Base-by-base conservation (phyloP, 768 basidiomycete genomes). In the Leccinellum luteum region DNA sequence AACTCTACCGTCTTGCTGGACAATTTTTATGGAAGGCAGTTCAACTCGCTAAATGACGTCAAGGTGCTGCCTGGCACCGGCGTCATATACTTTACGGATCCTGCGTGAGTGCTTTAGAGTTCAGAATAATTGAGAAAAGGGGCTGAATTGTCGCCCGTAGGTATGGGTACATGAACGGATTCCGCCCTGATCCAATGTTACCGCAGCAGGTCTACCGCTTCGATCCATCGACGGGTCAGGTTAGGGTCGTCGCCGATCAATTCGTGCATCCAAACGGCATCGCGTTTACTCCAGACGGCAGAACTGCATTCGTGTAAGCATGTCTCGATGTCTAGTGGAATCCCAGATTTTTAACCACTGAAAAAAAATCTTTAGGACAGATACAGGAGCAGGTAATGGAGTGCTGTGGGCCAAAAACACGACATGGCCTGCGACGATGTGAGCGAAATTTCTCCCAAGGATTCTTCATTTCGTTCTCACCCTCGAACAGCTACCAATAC, bases 151-250 rank as follows among this genome's bases (percentile, higher is more conserved):
- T 25, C 25, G 25, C 25, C 25, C 25, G 25, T 25, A 25, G 25
- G 25, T 25, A 25, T 25, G 25, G 25, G 25, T 25, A 25, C 25
- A 31, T 31, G 23, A 83, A 84, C 58, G 76, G 78, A 55, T 90
- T 90, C 77, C 82, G 89, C 50, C 82, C 85, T 0, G 62, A 73
- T 3, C 89, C 87, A 13, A 76, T 82, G 35, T 66, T 92, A 54
- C 8, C 53, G 21, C 21, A 25, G 10, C 57, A 58, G 49, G 57
- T 58, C 10, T 48, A 58, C n/a, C 52, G 57, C 21, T 54, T 58
- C 19, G 84, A 89, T 65, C 83, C 85, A 9, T 74, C 76, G 3
- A 86, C 84, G 1, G 79, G 86, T 3, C 69, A 45, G 4, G 21
- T 45, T 13, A 17, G 44, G 23, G 44, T 45, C 44, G 44, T 45